Percentiles rank a stretch among this genome's conserved stretches.
Evolutionary conservation across 2,329 filamentous ascomycete species (phyloP).

Genomic region (Cryoendolithus antarcticus): DNA sequence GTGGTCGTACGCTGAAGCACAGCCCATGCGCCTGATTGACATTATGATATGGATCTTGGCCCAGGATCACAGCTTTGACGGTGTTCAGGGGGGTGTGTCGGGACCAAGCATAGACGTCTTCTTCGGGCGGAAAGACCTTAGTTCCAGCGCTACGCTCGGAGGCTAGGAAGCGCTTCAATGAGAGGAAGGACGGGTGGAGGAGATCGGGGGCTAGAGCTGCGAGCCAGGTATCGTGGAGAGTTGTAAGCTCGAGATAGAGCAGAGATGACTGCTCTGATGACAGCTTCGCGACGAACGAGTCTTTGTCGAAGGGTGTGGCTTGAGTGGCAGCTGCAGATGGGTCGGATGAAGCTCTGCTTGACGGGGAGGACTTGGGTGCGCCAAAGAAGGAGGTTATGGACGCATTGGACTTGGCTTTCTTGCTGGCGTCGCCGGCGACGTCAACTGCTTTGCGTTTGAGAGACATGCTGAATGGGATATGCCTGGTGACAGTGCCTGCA

Average conservation of each 20-base stretch:
- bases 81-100: conserved; percentile 77
- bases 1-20: conserved; percentile 86
- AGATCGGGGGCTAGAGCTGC: conserved; percentile 80
- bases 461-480: conserved; percentile 27
- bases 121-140: conserved; percentile 74
- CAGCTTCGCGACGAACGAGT: conserved; percentile 72
- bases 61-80: conserved; percentile 86
- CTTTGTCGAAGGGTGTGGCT: conserved; percentile 64
- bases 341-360: conserved; percentile 15
- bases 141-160: conserved; percentile 60
- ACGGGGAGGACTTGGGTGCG: conserved; percentile 43
- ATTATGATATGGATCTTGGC: conserved; percentile 97
- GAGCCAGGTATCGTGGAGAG: conserved; percentile 84
- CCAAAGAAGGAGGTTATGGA: conserved; percentile 87
- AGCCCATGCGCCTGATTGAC: conserved; percentile 90
- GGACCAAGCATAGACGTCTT: conserved; percentile 95
- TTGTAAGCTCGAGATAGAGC: conserved; percentile 81
- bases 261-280: conserved; percentile 71
- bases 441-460: conserved; percentile 40
- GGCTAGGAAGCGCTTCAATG: conserved; percentile 76
- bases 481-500: background rate
- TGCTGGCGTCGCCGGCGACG: conserved; percentile 30
- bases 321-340: conserved; percentile 22
- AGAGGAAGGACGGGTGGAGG: conserved; percentile 64
- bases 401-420: conserved; percentile 48